Evolutionary conservation across 768 basidiomycete genomes (phyloP).

Genomic region (Tricholoma terreum): DNA sequence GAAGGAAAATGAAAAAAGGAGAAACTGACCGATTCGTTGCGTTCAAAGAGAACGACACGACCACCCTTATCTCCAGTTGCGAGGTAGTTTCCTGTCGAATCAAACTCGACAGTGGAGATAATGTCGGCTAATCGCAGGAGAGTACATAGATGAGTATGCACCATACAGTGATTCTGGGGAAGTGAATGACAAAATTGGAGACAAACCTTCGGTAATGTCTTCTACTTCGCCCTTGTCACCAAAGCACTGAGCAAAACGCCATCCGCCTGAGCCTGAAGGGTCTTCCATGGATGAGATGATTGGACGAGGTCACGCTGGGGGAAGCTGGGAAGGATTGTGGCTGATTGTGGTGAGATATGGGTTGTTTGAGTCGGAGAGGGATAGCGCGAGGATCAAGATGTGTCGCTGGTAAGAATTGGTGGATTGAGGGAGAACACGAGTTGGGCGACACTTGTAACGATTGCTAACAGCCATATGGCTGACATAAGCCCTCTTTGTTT

Average conservation of each 20-base stretch:
- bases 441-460: constrained; percentile 9
- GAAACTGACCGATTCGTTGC: constrained; percentile 83
- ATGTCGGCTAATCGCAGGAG: constrained; percentile 79
- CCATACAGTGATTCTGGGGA: neutral
- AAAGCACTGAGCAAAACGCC: constrained; percentile 99
- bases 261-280: constrained; percentile 84
- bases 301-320: constrained; percentile 20
- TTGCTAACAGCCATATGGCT: constrained; percentile 24
- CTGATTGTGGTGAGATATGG: constrained; percentile 17
- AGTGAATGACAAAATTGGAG: constrained; percentile 6
- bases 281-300: constrained; percentile 58
- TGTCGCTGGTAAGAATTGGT: constrained; percentile 20
- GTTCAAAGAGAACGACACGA: constrained; percentile 96
- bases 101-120: constrained; percentile 99
- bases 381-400: constrained; percentile 19
- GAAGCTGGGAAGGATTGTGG: constrained; percentile 15
- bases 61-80: constrained; percentile 99
- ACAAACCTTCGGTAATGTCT: constrained; percentile 96
- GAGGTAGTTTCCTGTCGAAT: constrained; percentile 98
- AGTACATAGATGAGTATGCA: constrained; percentile 11
- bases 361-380: constrained; percentile 28
- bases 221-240: constrained; percentile 99
- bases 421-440: constrained; percentile 7
- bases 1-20: constrained; percentile 15
- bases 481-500: constrained; percentile 19